phyloP scores from a whole-genome alignment of 331 rosid genomes.

The Rosa hybrid region DNA sequence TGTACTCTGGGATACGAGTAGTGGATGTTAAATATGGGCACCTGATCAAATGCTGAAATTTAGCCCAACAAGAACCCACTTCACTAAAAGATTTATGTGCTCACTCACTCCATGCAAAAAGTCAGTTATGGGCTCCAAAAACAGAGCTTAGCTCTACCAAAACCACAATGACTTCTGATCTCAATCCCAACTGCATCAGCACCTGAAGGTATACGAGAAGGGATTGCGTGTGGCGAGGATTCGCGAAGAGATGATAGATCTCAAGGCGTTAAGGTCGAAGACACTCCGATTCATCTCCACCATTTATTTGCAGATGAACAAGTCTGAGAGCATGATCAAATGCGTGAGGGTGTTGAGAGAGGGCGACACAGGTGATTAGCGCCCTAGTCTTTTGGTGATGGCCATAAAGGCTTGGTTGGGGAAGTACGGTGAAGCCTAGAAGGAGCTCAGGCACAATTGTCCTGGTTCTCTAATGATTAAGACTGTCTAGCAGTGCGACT shows the following conservation, averaged over 20 bases:
- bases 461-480: too few species aligned
- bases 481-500: too few species aligned
- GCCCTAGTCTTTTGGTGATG: conserved; percentile 81
- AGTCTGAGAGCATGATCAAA: conserved; percentile 76
- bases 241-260: conserved; percentile 52
- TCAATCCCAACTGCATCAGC: too few species aligned
- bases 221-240: conserved; percentile 56
- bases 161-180: too few species aligned
- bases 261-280: conserved; percentile 61
- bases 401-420: conserved; percentile 95
- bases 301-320: conserved; percentile 76
- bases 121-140: too few species aligned
- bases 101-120: too few species aligned
- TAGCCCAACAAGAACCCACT: too few species aligned
- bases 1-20: too few species aligned
- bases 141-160: too few species aligned
- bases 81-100: too few species aligned
- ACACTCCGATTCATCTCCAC: conserved; percentile 81
- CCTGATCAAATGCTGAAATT: too few species aligned
- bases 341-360: conserved; percentile 88
- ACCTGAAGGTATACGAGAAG: conserved; percentile 67
- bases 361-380: conserved; percentile 63
- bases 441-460: conserved; percentile 51
- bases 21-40: too few species aligned
- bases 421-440: conserved; percentile 77